Evolutionary conservation across 1,284 basidiomycete genomes (phyloP).

Genomic region (Golubevia pallescens): DNA sequence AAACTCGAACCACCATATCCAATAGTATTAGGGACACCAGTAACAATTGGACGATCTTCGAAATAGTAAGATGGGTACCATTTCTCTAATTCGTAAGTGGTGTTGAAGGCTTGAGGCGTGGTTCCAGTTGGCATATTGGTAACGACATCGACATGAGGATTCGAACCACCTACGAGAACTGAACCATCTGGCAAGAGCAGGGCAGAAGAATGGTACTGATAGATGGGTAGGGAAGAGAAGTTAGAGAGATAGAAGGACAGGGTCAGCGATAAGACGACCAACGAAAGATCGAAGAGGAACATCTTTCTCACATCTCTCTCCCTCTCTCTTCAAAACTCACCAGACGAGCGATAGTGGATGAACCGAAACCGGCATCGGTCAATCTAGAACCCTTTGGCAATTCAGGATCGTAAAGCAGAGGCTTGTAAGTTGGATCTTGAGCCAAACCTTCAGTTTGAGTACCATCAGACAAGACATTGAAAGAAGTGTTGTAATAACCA

Average conservation of each 20-base stretch:
- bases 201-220: constrained; percentile 62
- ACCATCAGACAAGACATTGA: constrained; percentile 24
- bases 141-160: constrained; percentile 57
- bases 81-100: constrained; percentile 58
- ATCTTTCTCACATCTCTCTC: too few species aligned
- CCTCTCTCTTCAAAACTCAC: too few species aligned
- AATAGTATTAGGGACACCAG: constrained; percentile 35
- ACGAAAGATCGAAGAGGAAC: too few species aligned
- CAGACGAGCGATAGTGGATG: constrained; percentile 50
- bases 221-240: too few species aligned
- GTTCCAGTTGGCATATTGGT: constrained; percentile 35
- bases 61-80: constrained; percentile 63
- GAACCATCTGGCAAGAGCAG: constrained; percentile 56
- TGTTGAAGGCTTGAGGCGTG: constrained; percentile 53
- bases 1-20: constrained; percentile 54
- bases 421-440: constrained; percentile 51
- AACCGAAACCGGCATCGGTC: constrained; percentile 24
- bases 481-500: constrained; percentile 56
- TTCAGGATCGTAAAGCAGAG: constrained; percentile 53
- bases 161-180: constrained; percentile 59
- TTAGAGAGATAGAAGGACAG: too few species aligned
- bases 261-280: too few species aligned
- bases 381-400: constrained; percentile 43
- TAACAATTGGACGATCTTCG: constrained; percentile 34
- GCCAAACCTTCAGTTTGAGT: constrained; percentile 46